A percentile compares a stretch with the other conserved stretches of the same genome.
phyloP scores from a whole-genome alignment of 2,329 filamentous ascomycete genomes.

The Colletotrichum tropicicola region DNA sequence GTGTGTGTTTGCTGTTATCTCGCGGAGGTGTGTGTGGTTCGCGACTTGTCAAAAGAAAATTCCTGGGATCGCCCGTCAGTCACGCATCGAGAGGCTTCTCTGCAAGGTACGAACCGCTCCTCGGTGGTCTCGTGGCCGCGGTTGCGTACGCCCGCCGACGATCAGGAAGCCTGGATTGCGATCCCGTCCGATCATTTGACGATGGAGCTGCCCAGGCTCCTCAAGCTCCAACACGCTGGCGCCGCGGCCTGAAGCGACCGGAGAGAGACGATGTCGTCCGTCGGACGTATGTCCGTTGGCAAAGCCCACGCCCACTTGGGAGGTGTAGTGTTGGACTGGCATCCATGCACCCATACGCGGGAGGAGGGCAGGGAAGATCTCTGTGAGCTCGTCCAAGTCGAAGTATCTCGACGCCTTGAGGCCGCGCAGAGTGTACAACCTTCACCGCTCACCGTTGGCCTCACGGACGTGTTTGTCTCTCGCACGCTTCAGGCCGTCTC shows the following conservation, averaged over 20 bases:
- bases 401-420: background rate
- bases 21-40: background rate
- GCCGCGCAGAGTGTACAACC: no score
- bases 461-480: background rate
- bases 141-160: slow-evolving; percentile 18
- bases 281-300: slow-evolving; percentile 13
- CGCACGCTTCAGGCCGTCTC: background rate
- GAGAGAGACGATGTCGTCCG: background rate
- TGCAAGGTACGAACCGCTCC: slow-evolving; percentile 24
- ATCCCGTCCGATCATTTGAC: slow-evolving; percentile 26
- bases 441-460: background rate
- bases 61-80: background rate
- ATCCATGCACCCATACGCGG: slow-evolving; percentile 2
- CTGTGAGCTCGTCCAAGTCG: background rate
- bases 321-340: background rate
- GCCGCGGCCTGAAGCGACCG: no score
- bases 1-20: background rate
- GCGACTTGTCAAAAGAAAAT: slow-evolving; percentile 7
- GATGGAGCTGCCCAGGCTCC: slow-evolving; percentile 1
- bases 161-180: slow-evolving; percentile 15
- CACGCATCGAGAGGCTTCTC: slow-evolving; percentile 3
- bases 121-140: slow-evolving; percentile 25
- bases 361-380: background rate
- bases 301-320: background rate
- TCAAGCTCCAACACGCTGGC: background rate